Percentiles rank a stretch among this genome's conserved stretches.
phyloP scores from a whole-genome alignment of 2,329 filamentous ascomycete genomes.

The Botryotinia convoluta region DNA sequence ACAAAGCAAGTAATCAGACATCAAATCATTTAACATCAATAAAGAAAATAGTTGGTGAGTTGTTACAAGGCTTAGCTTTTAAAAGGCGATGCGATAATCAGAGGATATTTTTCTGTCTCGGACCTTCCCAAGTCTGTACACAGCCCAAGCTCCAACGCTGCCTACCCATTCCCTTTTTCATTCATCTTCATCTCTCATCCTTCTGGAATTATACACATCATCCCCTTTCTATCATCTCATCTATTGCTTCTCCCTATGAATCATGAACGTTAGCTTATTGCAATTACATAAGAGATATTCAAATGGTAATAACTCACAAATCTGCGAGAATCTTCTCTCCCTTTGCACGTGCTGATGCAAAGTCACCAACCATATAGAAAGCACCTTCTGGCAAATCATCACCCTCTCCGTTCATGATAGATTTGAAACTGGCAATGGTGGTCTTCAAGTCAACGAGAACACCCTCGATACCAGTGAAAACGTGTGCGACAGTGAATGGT shows the following conservation, averaged over 20 bases:
- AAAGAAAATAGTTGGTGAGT: constrained; percentile 21
- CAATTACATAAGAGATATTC: neutral
- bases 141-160: constrained; percentile 26
- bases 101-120: constrained; percentile 25
- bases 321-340: constrained; percentile 99
- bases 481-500: constrained; percentile 86
- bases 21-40: constrained; percentile 16
- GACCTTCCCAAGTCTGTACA: constrained; percentile 30
- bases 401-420: constrained; percentile 78
- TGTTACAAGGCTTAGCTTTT: constrained; percentile 22
- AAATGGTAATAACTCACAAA: constrained; percentile 44
- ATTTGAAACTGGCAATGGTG: constrained; percentile 96
- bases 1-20: neutral
- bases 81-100: constrained; percentile 29
- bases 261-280: neutral
- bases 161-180: constrained; percentile 21
- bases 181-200: constrained; percentile 29
- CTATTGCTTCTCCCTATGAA: constrained; percentile 26
- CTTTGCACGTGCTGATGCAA: constrained; percentile 89
- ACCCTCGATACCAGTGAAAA: constrained; percentile 76
- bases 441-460: constrained; percentile 97
- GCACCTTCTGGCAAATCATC: constrained; percentile 88
- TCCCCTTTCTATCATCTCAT: constrained; percentile 17
- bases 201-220: constrained; percentile 30
- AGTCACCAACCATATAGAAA: constrained; percentile 72